These are phyloP conservation scores for Dendrobium officinale DNA, from an alignment of 106 monocot genomes.

Conservation along the genomic window DNA sequence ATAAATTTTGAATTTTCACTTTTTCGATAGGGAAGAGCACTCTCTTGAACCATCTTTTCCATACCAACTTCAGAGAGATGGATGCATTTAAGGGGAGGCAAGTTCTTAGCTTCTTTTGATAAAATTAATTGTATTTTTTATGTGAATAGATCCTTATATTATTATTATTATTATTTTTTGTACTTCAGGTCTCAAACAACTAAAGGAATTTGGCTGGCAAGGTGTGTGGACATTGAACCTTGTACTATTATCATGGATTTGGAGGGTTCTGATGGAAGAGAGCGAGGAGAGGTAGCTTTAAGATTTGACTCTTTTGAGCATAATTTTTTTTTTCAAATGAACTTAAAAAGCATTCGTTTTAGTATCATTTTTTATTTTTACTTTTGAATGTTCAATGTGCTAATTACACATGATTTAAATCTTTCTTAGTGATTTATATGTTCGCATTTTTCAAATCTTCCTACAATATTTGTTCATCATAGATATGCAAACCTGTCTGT, in stretches of 20 bases:
- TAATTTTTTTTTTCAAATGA: neutral
- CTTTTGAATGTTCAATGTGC: neutral
- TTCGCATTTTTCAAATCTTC: neutral
- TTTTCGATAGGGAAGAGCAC: conserved; percentile 80
- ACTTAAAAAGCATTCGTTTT: neutral
- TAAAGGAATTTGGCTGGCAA: conserved; percentile 91
- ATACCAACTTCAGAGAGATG: conserved; percentile 89
- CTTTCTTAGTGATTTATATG: neutral
- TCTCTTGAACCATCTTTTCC: conserved; percentile 86
- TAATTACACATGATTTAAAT: neutral
- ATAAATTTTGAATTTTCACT: neutral
- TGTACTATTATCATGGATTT: conserved; percentile 94
- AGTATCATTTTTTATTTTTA: neutral
- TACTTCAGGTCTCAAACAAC: conserved; percentile 83
- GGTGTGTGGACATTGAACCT: conserved; percentile 67
- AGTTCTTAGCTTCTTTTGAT: conserved; percentile 10
- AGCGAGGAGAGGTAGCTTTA: conserved; percentile 73
- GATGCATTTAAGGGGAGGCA: conserved; percentile 89
- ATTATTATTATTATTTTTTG: neutral
- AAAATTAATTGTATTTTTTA: neutral
- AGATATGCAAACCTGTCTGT: neutral
- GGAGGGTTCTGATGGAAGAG: conserved; percentile 96
- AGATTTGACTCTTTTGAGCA: neutral
- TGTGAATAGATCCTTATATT: neutral
- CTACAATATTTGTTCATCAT: neutral